These are phyloP conservation scores for Bacidia rubella DNA, from an alignment of 495 filamentous ascomycete genomes.

Conservation along the genomic window DNA sequence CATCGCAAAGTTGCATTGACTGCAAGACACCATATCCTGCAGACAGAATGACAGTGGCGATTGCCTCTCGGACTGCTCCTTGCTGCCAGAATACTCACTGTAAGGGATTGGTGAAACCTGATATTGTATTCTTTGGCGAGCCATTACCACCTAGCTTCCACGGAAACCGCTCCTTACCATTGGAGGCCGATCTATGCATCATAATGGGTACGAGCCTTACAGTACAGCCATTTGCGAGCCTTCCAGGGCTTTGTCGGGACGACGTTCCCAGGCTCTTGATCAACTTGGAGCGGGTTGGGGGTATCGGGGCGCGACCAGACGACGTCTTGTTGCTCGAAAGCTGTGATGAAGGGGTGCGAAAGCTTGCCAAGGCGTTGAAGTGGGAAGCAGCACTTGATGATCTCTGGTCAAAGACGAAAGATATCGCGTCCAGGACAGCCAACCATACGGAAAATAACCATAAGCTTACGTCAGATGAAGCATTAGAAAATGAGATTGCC, in stretches of 20 bases:
- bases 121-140: conserved; percentile 97
- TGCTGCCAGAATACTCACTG: conserved; percentile 47
- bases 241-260: conserved; percentile 51
- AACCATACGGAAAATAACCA: neutral
- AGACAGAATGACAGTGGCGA: conserved; percentile 53
- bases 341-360: conserved; percentile 74
- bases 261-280: conserved; percentile 65
- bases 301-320: conserved; percentile 58
- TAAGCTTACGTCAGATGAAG: conserved; percentile 31
- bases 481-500: conserved; percentile 38
- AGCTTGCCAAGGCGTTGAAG: conserved; percentile 66
- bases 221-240: conserved; percentile 78
- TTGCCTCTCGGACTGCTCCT: conserved; percentile 51
- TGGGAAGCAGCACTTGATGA: conserved; percentile 78
- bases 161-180: conserved; percentile 37
- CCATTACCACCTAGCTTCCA: conserved; percentile 60
- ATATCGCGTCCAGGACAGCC: neutral
- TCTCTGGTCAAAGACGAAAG: conserved; percentile 40
- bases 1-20: conserved; percentile 76
- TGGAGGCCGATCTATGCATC: conserved; percentile 63
- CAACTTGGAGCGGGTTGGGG: conserved; percentile 76
- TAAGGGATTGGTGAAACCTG: conserved; percentile 79
- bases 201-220: conserved; percentile 84
- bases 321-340: conserved; percentile 64
- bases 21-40: conserved; percentile 61